Conservation (phyloP, 352 stramenopile genomes). For the Phytophthora aleatoria region DNA sequence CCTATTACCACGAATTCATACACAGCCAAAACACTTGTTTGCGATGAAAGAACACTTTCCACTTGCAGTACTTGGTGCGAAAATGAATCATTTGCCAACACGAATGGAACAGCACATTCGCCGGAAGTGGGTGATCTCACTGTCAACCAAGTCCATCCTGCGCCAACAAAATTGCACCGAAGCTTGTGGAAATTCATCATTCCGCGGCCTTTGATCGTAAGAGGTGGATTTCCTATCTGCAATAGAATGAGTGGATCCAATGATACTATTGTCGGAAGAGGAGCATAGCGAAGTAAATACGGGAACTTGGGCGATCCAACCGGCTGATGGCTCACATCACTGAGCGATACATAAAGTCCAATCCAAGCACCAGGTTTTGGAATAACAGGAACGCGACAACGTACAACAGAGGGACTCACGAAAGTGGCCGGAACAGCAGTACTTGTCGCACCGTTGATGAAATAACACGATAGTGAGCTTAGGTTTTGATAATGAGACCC, state of each 20-base stretch:
- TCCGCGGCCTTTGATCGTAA: constrained; percentile 27
- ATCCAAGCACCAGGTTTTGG: constrained; percentile 33
- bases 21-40: constrained; percentile 16
- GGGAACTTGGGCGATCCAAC: not conserved
- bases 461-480: constrained; percentile 37
- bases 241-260: constrained; percentile 16
- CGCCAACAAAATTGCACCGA: constrained; percentile 33
- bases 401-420: constrained; percentile 33
- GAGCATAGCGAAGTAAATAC: constrained; percentile 41
- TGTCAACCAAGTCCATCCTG: constrained; percentile 19
- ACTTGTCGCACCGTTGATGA: constrained; percentile 23
- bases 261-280: constrained; percentile 33
- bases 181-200: constrained; percentile 33
- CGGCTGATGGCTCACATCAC: not conserved
- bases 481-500: constrained; percentile 39
- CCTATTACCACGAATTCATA: constrained; percentile 33
- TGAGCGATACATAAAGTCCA: constrained; percentile 32
- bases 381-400: constrained; percentile 36
- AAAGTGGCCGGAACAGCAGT: constrained; percentile 9
- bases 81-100: constrained; percentile 18
- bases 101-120: constrained; percentile 23
- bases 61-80: constrained; percentile 26
- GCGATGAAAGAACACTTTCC: constrained; percentile 24
- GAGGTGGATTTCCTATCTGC: constrained; percentile 11
- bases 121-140: constrained; percentile 18